Conservation (phyloP, 768 basidiomycete genomes). For the Lanmaoa pseudosensibilis region DNA sequence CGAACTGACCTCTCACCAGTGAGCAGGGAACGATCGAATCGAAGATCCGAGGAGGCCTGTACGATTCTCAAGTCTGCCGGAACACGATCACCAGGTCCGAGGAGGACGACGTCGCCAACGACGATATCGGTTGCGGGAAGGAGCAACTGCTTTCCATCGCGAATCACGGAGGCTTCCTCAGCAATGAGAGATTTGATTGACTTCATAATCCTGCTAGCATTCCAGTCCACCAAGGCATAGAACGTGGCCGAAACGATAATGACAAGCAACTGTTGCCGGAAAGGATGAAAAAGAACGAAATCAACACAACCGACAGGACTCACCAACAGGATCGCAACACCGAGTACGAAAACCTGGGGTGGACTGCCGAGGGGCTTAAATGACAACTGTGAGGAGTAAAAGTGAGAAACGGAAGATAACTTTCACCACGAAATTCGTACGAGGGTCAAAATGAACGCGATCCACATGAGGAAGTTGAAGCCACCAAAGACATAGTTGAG, state of each 20-base stretch:
- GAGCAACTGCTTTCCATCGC: constrained; percentile 46
- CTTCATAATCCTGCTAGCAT: constrained; percentile 48
- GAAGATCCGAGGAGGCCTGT: constrained; percentile 47
- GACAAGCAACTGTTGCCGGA: constrained; percentile 35
- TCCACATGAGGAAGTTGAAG: constrained; percentile 57
- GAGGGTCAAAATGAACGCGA: constrained; percentile 47
- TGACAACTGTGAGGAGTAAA: constrained; percentile 40
- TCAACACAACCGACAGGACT: constrained; percentile 16
- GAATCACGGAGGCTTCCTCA: constrained; percentile 53
- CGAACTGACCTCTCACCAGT: constrained; percentile 44
- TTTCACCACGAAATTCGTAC: constrained; percentile 23
- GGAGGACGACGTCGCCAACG: constrained; percentile 51
- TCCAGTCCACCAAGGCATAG: constrained; percentile 51
- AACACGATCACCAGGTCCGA: constrained; percentile 54
- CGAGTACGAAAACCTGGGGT: constrained; percentile 43
- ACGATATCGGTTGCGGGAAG: constrained; percentile 55
- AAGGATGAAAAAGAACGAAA: constrained; percentile 12
- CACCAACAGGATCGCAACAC: constrained; percentile 48
- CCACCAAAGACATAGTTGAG: constrained; percentile 59
- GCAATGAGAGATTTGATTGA: constrained; percentile 59
- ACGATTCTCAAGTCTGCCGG: constrained; percentile 59
- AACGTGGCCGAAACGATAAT: constrained; percentile 42
- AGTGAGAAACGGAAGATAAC: not conserved
- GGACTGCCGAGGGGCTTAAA: constrained; percentile 49
- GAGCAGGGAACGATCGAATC: constrained; percentile 50